Base-by-base conservation (phyloP, 2,329 filamentous ascomycete species). In the Parafenestella ontariensis region DNA sequence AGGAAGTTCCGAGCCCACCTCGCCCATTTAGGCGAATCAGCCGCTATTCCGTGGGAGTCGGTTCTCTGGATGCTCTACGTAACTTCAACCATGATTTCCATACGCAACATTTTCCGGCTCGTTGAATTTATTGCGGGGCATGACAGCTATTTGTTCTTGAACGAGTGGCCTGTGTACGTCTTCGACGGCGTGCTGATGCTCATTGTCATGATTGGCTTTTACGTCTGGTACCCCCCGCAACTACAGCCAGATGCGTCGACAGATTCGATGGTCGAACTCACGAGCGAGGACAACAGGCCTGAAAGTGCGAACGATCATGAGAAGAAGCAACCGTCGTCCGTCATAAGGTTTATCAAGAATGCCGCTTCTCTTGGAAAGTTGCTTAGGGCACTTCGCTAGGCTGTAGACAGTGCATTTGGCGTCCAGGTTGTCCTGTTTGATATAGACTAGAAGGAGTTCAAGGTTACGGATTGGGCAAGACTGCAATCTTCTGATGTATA, bases 111-210 rank as follows among this genome's bases (percentile, higher is more conserved):
- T 17, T 81, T 81, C 49, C 74, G 81, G 0, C 71, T 79, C 1
- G 55, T 81, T 1, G 81, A 83, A 59, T 83, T 81, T 46, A 43
- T 58, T 21, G 46, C 53, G 36, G 55, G 52, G 21, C 53, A 58
- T 40, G 69, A 79, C 3, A 77, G 81, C 2, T 83, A 83, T 59
- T 70, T 78, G 0, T 80, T 82, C 52, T 73, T 62, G 2, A 75
- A 79, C 18, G 81, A 84, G 59, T 83, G 81, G 77, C 73, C 79
- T 3, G 77, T 83, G 44, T 83, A 81, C 65, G 76, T 79, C 3
- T 78, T 83, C 17, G 81, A 84, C 56, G 74, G 75, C 1, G 51
- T 80, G 11, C 78, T 81, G 1, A 82, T 82, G 80, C 43, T 51
- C 11, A 18, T 59, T 13, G 52, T 53, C 6, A 52, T 62, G 50